Evolutionary conservation across 139 green algal genomes (phyloP), one percentile per base, ranked within the genome.

Genomic region (Prasinococcaceae sp.): DNA sequence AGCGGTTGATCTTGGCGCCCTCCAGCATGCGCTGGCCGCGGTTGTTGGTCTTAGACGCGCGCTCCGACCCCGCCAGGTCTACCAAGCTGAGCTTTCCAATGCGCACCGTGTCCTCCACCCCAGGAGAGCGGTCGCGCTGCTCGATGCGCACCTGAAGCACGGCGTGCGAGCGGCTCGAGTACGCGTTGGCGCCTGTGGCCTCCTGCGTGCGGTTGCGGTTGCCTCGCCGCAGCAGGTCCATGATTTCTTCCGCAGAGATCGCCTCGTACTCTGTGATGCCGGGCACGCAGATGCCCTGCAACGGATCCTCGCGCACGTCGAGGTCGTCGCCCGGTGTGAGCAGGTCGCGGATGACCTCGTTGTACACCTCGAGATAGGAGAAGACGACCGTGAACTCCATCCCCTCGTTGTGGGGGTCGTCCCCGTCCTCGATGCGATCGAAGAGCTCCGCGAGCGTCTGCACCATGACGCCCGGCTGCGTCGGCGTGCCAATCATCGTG

Each of bases 1-100:
- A 80, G 28, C 72, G 69, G 70, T 96, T 96, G 62, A 96, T 96
- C 47, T 92, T 77, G 58, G 96, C 88, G 40, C 83, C 45, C 42
- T 63, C 55, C 26, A 46, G 32, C 39, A n/a, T 60, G 32, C 51
- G 30, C 14, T 75, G 26, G 77, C 81, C 43, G 16, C 38, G 24
- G 19, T 84, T 70, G 29, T 56, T 47, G 2, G 51, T 64, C 19
- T 70, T 53, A 16, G 12, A 14, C 4, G 37, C 61, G 19, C 61
- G 52, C 47, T 70, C 61, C 24, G 8, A 26, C 6, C 61, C 61
- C 2, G 61, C 61, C 37, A 70, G 47, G 43, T 68, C 60, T 14
- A 68, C 60, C 42, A 68, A 26, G 3, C 30, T 24, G 3, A 68
- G 41, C 37, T 51, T 60, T 17, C 40, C 50, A 6, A 12, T 42